Evolutionary conservation across 129 eudicot genomes (phyloP).

Genomic region (Silybum marianum): DNA sequence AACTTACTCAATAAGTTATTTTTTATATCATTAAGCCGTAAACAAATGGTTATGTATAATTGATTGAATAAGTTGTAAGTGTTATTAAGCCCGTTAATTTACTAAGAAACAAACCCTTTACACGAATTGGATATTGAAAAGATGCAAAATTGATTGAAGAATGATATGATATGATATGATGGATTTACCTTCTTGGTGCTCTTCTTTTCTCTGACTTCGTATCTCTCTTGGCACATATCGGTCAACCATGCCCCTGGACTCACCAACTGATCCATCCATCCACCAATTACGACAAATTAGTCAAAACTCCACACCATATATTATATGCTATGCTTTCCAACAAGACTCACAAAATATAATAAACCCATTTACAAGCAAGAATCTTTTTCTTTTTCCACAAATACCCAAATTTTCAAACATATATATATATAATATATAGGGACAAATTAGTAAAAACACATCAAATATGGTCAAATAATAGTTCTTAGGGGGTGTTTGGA

Average conservation of each 20-base stretch:
- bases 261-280: constrained; percentile 55
- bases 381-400: constrained; percentile 22
- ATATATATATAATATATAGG: neutral
- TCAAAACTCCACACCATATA: constrained; percentile 6
- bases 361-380: constrained; percentile 1
- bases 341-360: neutral
- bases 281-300: constrained; percentile 23
- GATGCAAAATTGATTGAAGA: neutral
- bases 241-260: constrained; percentile 80
- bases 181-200: constrained; percentile 53
- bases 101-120: too few species aligned
- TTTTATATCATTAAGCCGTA: too few species aligned
- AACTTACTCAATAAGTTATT: too few species aligned
- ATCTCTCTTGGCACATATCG: constrained; percentile 71
- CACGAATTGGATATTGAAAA: neutral
- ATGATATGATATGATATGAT: neutral
- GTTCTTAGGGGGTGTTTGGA: too few species aligned
- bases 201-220: constrained; percentile 76
- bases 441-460: neutral
- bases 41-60: too few species aligned
- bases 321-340: neutral
- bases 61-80: too few species aligned
- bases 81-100: too few species aligned
- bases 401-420: constrained; percentile 13
- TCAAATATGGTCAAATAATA: neutral